phyloP scores from a whole-genome alignment of 2,329 filamentous ascomycete genomes.

The Fusarium sp. region DNA sequence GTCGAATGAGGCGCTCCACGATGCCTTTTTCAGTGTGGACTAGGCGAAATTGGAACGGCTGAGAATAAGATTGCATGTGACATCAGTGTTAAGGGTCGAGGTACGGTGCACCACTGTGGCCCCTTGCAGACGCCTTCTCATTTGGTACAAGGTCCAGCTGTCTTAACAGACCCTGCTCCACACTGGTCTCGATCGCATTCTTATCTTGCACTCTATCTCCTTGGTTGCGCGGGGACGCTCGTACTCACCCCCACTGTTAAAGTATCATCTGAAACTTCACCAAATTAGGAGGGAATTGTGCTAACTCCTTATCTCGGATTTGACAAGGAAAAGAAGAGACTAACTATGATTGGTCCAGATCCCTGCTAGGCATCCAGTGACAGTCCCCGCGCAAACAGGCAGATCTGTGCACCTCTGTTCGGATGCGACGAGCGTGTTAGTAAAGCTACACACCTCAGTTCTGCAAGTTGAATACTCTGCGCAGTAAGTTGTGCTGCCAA shows the following conservation, averaged over 20 bases:
- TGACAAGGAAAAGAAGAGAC: no score
- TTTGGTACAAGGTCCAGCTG: not conserved
- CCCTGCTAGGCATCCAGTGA: no score
- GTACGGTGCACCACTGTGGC: not conserved
- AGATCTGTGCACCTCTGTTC: no score
- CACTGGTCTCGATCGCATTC: not conserved
- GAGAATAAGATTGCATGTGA: not conserved
- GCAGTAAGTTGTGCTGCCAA: not conserved
- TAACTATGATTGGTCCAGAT: no score
- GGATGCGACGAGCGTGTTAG: no score
- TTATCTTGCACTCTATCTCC: not conserved
- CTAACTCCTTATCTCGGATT: no score
- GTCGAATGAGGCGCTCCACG: not conserved
- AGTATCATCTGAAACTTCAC: no score
- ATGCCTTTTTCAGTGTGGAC: not conserved
- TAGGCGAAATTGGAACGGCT: not conserved
- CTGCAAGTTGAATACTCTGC: not conserved
- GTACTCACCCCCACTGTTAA: no score
- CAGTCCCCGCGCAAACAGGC: no score
- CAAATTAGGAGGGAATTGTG: no score
- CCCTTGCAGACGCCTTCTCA: accelerated
- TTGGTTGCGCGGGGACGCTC: no score
- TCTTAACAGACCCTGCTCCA: not conserved
- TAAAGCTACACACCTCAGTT: not conserved
- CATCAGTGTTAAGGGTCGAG: not conserved